A percentile compares a stretch with the other conserved stretches of the same genome.
phyloP scores from a whole-genome alignment of 768 basidiomycete species.

The Kwoniella mangroviensis region DNA sequence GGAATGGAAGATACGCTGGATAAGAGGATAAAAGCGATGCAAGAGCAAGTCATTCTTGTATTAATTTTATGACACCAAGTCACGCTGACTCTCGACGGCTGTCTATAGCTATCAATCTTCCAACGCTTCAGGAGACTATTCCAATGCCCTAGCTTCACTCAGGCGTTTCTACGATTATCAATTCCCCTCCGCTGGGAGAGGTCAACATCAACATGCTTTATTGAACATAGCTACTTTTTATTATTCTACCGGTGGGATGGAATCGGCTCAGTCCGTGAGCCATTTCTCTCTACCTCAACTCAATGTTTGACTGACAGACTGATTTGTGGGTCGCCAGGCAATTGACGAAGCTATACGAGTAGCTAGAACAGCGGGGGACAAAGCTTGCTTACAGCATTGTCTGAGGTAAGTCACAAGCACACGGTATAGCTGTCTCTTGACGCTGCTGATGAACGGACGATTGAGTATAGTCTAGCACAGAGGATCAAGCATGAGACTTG shows the following conservation, averaged over 20 bases:
- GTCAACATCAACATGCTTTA: slow-evolving; percentile 57
- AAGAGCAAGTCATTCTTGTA: slow-evolving; percentile 37
- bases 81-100: neutral
- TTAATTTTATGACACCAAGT: neutral
- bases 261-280: slow-evolving; percentile 46
- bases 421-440: neutral
- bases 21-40: slow-evolving; percentile 44
- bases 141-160: slow-evolving; percentile 47
- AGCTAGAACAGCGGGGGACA: slow-evolving; percentile 54
- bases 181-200: slow-evolving; percentile 48
- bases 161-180: slow-evolving; percentile 56
- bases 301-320: neutral
- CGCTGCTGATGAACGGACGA: neutral
- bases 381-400: slow-evolving; percentile 52
- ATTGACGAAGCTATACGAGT: slow-evolving; percentile 56
- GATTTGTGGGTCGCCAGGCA: slow-evolving; percentile 25
- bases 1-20: slow-evolving; percentile 51
- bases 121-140: slow-evolving; percentile 48
- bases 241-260: slow-evolving; percentile 51
- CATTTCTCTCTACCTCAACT: neutral
- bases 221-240: slow-evolving; percentile 55
- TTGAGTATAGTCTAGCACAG: slow-evolving; percentile 24
- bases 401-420: slow-evolving; percentile 39
- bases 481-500: slow-evolving; percentile 24
- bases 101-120: slow-evolving; percentile 40